phyloP scores from a whole-genome alignment of 805 yeast genomes.

The Candida hispaniensis region DNA sequence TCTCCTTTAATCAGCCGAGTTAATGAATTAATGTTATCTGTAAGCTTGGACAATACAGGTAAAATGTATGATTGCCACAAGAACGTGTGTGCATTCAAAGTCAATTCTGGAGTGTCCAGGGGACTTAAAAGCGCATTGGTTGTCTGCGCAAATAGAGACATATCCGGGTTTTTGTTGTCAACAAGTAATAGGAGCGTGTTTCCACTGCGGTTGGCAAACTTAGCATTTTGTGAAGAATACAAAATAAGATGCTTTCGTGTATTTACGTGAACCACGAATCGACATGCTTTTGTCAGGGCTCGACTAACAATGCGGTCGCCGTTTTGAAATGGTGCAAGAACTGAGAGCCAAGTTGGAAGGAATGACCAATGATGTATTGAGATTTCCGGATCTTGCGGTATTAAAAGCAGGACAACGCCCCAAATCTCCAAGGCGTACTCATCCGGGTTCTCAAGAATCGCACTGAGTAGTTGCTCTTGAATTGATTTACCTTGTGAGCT shows the following conservation, averaged over 20 bases:
- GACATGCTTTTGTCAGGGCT: conserved; percentile 9
- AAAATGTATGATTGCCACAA: conserved; percentile 15
- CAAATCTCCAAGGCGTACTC: conserved; percentile 8
- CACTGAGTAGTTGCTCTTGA: conserved; percentile 2
- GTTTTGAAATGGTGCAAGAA: neutral
- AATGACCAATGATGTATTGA: conserved; percentile 5
- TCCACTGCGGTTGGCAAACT: conserved; percentile 5
- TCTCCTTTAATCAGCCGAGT: too few relatives aligned
- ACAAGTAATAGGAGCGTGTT: conserved; percentile 2
- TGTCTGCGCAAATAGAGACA: conserved; percentile 12
- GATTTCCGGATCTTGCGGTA: conserved; percentile 8
- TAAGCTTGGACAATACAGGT: too few relatives aligned
- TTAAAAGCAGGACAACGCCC: conserved; percentile 5
- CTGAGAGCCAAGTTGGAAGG: conserved; percentile 7
- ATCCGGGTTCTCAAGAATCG: conserved; percentile 2
- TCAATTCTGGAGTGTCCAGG: conserved; percentile 7
- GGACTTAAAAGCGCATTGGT: conserved; percentile 1
- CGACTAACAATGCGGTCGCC: too few relatives aligned
- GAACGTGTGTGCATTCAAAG: conserved; percentile 9
- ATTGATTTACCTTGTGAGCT: too few relatives aligned
- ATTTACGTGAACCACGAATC: conserved; percentile 7
- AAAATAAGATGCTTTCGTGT: conserved; percentile 7
- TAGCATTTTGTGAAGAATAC: conserved; percentile 3
- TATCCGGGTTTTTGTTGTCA: conserved; percentile 7
- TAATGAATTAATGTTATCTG: too few relatives aligned